Evolutionary conservation across 1,284 basidiomycete genomes (phyloP).

Genomic region (Stereum hirsutum): DNA sequence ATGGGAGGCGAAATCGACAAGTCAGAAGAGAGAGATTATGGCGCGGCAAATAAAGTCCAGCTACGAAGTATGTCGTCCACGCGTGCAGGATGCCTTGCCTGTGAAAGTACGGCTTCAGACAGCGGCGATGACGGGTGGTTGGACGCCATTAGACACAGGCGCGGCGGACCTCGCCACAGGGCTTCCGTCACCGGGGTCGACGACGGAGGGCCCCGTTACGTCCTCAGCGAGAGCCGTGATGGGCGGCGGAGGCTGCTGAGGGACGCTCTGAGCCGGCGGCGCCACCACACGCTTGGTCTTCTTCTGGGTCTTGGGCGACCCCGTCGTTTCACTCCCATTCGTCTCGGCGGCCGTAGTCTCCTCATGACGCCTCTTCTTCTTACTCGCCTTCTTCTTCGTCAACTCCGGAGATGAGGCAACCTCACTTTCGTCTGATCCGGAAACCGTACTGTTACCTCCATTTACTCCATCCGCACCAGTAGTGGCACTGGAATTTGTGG

Average conservation of each 20-base stretch:
- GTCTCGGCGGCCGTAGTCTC: background rate
- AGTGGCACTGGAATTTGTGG: constrained; percentile 12
- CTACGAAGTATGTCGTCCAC: too few species aligned
- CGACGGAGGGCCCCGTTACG: background rate
- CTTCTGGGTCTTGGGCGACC: background rate
- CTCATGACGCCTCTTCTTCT: background rate
- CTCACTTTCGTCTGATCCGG: constrained; percentile 20
- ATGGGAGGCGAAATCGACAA: background rate
- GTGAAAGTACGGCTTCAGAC: too few species aligned
- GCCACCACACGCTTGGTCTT: background rate
- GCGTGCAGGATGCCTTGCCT: too few species aligned
- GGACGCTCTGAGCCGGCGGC: too few species aligned
- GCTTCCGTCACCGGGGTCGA: constrained; percentile 8
- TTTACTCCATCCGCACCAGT: constrained; percentile 11
- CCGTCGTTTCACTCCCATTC: background rate
- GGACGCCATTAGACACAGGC: constrained; percentile 3
- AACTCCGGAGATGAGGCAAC: too few species aligned
- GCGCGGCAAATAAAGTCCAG: background rate
- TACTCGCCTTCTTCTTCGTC: too few species aligned
- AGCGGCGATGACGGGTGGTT: constrained; percentile 12
- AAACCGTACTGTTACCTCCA: constrained; percentile 10
- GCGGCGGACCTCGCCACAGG: constrained; percentile 5
- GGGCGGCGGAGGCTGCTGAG: too few species aligned
- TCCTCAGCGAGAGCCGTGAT: background rate
- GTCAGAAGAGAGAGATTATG: background rate